Evolutionary conservation across 352 stramenopile genomes (phyloP).

Genomic region (Globisporangium spiculum): DNA sequence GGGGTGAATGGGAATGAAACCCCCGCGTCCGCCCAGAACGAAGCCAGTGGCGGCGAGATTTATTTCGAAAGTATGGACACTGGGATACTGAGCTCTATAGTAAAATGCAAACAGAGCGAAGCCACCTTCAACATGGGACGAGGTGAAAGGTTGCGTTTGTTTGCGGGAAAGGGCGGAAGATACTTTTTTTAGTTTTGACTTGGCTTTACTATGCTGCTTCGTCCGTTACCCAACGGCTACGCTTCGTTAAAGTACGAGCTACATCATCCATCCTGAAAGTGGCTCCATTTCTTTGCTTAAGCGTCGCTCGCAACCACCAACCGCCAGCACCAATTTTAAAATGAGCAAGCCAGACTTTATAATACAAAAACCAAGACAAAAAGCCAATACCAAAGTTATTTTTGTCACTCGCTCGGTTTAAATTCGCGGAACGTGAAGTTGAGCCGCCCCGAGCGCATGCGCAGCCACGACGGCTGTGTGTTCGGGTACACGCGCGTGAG

Average conservation of each 20-base stretch:
- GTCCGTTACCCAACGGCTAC: not conserved
- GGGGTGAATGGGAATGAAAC: not conserved
- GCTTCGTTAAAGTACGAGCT: not conserved
- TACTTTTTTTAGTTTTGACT: not conserved
- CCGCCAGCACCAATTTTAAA: not conserved
- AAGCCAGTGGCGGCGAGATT: not conserved
- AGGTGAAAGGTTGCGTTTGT: not conserved
- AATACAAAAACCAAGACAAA: not conserved
- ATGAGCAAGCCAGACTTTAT: not conserved
- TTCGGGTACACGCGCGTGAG: slow-evolving; percentile 62
- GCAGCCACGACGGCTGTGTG: slow-evolving; percentile 50
- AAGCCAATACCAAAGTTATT: not conserved
- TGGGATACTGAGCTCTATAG: not conserved
- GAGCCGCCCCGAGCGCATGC: slow-evolving; percentile 54
- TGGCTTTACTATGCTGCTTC: not conserved
- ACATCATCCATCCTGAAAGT: not conserved
- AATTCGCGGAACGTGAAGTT: slow-evolving; percentile 77
- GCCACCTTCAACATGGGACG: not conserved
- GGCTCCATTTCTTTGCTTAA: not conserved
- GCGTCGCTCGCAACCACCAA: not conserved
- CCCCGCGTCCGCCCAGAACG: not conserved
- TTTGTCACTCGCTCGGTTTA: slow-evolving; percentile 25
- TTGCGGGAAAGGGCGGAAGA: not conserved
- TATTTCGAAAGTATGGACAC: not conserved
- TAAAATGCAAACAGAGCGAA: not conserved